Evolutionary conservation across 208 protist genomes (phyloP), one percentile per base, ranked within the genome.

Genomic region (Leishmania martiniquensis): DNA sequence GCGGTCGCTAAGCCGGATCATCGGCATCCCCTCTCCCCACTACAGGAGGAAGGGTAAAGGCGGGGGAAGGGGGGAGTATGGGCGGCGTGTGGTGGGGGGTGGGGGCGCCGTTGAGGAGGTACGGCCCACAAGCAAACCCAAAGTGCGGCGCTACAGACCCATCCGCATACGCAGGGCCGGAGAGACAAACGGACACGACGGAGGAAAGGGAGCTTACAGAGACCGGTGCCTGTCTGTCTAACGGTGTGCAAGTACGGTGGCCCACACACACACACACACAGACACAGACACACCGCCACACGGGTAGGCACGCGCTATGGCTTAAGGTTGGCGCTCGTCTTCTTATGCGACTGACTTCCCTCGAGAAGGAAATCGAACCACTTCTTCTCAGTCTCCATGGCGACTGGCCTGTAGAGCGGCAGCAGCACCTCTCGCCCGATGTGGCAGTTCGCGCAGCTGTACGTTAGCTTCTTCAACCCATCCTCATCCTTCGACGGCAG

Each of bases 341-440:
- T 92, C 73, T 92, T 90, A 55, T 90, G 87, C 5, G 89, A 81
- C 37, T 89, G 81, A 39, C 89, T 83, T 9, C 89, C 89, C 34
- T 95, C 85, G 75, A 95, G 22, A 25, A 97, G 84, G 80, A 94
- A 91, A 71, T 93, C 87, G 73, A 94, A 97, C 93, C 93, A 97
- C 60, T 89, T 84, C 74, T 83, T 84, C 15, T 95, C 88, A 4
- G 89, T 74, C 45, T 93, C 88, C n/a, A 75, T 72, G 66, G 94
- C 87, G n/a, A 97, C 76, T 15, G 90, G 93, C 7, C 91, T 80
- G 74, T 91, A 89, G 42, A 97, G 80, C 45, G 93, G 93, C 54
- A 97, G 83, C 72, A 94, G 77, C 71, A 95, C 87, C 85, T 97
- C 91, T 32, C 87, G 83, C 1, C 88, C 90, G n/a, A 90, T 67